A percentile compares a stretch with the other conserved stretches of the same genome.
Evolutionary conservation across 768 basidiomycete species (phyloP).

Genomic region (Serendipita vermifera): DNA sequence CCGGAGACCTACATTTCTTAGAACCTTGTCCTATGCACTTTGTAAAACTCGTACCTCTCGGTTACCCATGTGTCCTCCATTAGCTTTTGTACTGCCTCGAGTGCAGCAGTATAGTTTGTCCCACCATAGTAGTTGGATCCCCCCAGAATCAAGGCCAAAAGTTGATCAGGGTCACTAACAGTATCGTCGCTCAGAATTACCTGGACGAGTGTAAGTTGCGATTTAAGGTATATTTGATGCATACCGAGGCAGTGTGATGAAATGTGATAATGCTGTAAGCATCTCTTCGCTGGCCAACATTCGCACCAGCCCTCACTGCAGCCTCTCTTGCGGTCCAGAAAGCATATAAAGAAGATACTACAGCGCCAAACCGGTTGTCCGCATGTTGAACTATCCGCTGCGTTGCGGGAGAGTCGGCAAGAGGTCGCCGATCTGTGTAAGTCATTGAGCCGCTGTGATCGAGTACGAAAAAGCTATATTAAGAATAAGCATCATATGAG

Average conservation of each 20-base stretch:
- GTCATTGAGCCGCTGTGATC: slow-evolving; percentile 43
- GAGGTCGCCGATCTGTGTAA: slow-evolving; percentile 29
- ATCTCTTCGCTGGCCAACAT: slow-evolving; percentile 31
- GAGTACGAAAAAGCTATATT: slow-evolving; percentile 37
- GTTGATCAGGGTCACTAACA: slow-evolving; percentile 30
- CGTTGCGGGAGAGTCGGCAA: slow-evolving; percentile 32
- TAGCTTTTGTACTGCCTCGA: slow-evolving; percentile 24
- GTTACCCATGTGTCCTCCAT: slow-evolving; percentile 40
- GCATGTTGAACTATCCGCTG: slow-evolving; percentile 25
- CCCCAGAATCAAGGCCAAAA: slow-evolving; percentile 30
- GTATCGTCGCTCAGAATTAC: slow-evolving; percentile 34
- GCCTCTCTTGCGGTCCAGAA: slow-evolving; percentile 44
- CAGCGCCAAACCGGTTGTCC: slow-evolving; percentile 47
- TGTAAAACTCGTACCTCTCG: slow-evolving; percentile 28
- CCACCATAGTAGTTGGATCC: slow-evolving; percentile 22
- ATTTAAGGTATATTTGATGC: not conserved
- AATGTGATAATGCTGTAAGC: slow-evolving; percentile 47
- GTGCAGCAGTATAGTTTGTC: slow-evolving; percentile 34
- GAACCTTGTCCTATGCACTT: not conserved
- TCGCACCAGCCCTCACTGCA: slow-evolving; percentile 20
- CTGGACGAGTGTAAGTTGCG: not conserved
- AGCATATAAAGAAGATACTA: slow-evolving; percentile 39
- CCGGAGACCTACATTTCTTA: slow-evolving; percentile 28
- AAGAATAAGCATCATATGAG: not conserved
- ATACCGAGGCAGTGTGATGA: slow-evolving; percentile 16